These are phyloP conservation scores for Graphilbum sp. DNA, from an alignment of 2,329 filamentous ascomycete species.

Conservation along the genomic window DNA sequence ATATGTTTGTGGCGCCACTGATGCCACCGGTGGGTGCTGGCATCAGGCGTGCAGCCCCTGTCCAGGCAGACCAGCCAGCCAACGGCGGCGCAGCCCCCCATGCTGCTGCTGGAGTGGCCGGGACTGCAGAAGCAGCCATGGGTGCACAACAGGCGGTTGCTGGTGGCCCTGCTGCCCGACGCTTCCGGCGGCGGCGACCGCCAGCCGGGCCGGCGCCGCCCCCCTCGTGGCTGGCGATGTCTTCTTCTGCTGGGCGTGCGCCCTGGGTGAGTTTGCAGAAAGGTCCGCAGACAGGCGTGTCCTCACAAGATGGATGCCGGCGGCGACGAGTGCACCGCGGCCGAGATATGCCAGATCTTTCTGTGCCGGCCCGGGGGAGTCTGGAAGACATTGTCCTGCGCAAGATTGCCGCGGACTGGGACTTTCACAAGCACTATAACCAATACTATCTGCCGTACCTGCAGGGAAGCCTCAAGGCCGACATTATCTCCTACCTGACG, in stretches of 20 bases:
- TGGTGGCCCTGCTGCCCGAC: background rate
- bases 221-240: conserved; percentile 34
- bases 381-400: conserved; percentile 35
- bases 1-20: too few species aligned
- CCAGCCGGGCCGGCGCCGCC: conserved; percentile 44
- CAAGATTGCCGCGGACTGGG: conserved; percentile 36
- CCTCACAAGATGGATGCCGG: too few species aligned
- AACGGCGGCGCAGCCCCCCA: too few species aligned
- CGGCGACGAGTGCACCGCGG: too few species aligned
- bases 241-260: too few species aligned
- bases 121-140: too few species aligned
- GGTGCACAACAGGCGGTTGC: background rate
- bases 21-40: too few species aligned
- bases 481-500: conserved; percentile 34
- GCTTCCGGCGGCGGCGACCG: conserved; percentile 29
- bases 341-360: conserved; percentile 24
- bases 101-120: too few species aligned
- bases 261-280: too few species aligned
- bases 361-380: conserved; percentile 27
- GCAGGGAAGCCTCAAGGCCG: conserved; percentile 33
- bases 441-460: conserved; percentile 38
- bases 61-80: too few species aligned
- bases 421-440: conserved; percentile 36
- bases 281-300: too few species aligned
- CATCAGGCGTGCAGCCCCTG: too few species aligned